Conservation (phyloP, 441 rosid species). For the Monsonia emarginata region DNA sequence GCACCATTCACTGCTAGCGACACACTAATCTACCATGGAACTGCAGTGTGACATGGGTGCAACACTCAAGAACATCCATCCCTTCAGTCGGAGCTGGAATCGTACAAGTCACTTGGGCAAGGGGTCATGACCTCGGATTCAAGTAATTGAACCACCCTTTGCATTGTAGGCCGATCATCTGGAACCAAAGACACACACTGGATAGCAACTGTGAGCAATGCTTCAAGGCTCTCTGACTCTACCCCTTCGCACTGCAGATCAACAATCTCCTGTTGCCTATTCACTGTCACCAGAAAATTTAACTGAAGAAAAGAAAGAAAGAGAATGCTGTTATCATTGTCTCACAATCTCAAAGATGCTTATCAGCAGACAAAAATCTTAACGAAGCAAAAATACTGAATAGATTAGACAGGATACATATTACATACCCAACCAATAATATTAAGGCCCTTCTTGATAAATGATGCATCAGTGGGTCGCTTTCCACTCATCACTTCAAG, state of each 20-base stretch:
- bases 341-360: too few species aligned
- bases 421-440: slow-evolving; percentile 86
- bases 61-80: not conserved
- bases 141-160: slow-evolving; percentile 80
- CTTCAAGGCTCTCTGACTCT: slow-evolving; percentile 66
- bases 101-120: slow-evolving; percentile 88
- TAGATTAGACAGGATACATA: slow-evolving; percentile 9
- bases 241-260: slow-evolving; percentile 79
- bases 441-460: slow-evolving; percentile 91
- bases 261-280: slow-evolving; percentile 58
- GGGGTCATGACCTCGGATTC: slow-evolving; percentile 99
- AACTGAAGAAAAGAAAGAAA: slow-evolving; percentile 41
- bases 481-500: slow-evolving; percentile 94
- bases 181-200: slow-evolving; percentile 75
- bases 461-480: slow-evolving; percentile 91
- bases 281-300: slow-evolving; percentile 58
- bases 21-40: not conserved
- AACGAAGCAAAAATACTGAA: slow-evolving; percentile 6
- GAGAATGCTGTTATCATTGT: slow-evolving; percentile 12
- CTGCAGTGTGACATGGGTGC: not conserved
- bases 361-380: too few species aligned
- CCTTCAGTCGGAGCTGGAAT: slow-evolving; percentile 60
- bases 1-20: not conserved
- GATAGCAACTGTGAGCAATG: slow-evolving; percentile 72
- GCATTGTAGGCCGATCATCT: slow-evolving; percentile 94